phyloP scores from a whole-genome alignment of 2,329 filamentous ascomycete genomes.

The Aspergillus quadricinctus region DNA sequence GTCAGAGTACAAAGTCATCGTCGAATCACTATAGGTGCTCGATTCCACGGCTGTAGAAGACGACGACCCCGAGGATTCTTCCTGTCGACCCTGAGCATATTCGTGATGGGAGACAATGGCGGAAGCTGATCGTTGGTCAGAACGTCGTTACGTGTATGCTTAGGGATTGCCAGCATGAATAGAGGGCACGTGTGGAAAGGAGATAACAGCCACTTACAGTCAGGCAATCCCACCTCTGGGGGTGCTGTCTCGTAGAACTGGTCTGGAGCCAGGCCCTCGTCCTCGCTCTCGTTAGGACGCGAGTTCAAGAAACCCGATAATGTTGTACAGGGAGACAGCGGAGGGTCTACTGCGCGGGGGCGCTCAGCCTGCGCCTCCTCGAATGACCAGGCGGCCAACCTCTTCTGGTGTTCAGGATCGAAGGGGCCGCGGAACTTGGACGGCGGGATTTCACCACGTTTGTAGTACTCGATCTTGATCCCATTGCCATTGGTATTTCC shows the following conservation, averaged over 20 bases:
- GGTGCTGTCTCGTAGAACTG: slow-evolving; percentile 11
- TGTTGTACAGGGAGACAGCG: slow-evolving; percentile 36
- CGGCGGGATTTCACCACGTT: slow-evolving; percentile 43
- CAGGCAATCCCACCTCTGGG: slow-evolving; percentile 9
- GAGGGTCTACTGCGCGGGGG: slow-evolving; percentile 31
- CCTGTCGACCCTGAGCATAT: slow-evolving; percentile 21
- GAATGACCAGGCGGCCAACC: slow-evolving; percentile 43
- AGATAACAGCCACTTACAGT: slow-evolving; percentile 14
- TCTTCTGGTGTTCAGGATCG: slow-evolving; percentile 42
- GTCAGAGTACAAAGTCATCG: slow-evolving; percentile 31
- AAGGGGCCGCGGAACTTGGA: slow-evolving; percentile 48
- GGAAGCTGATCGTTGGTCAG: slow-evolving; percentile 16
- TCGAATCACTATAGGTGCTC: slow-evolving; percentile 31
- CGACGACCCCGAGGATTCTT: slow-evolving; percentile 25
- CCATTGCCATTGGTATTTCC: slow-evolving; percentile 22
- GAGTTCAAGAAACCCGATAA: slow-evolving; percentile 19
- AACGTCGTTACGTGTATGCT: not conserved
- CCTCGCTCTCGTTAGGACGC: slow-evolving; percentile 20
- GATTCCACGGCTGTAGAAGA: slow-evolving; percentile 34
- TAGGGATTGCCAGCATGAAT: not conserved
- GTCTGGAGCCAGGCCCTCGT: slow-evolving; percentile 13
- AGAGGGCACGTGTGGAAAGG: not conserved
- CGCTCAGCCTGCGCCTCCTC: slow-evolving; percentile 32
- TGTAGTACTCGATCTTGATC: slow-evolving; percentile 47
- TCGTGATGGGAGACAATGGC: slow-evolving; percentile 20